Base-by-base conservation (phyloP, 2,329 filamentous ascomycete species). In the Falciphora oryzae region DNA sequence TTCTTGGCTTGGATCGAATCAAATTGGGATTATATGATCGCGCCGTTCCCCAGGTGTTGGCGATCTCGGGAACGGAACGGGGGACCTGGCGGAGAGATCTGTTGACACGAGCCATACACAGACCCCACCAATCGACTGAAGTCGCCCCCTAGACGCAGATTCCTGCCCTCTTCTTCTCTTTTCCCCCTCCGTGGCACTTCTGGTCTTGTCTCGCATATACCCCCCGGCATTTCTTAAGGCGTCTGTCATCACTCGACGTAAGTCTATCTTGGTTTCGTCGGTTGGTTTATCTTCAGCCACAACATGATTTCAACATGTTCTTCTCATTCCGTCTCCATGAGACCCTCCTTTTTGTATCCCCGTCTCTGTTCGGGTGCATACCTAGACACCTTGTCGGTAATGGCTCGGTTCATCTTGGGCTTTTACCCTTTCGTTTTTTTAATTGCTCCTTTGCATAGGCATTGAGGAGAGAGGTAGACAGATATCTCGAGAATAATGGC, bases 211-310 rank as follows among this genome's bases (percentile, higher is more conserved):
- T 28, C 32, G 44, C 35, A 61, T 61, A 61, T 44, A 38, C 59
- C 59, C 59, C 58, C n/a, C n/a, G 28, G 59, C 59, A 61, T 61
- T 53, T 53, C 22, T 53, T 25, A n/a, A 53, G 18, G 44, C 44
- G 44, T 53, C 38, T 53, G 22, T 53, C 44, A 53, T 53, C 18
- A 25, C 22, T 53, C 22, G 44, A 22, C 44, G 14, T 6, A 53
- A 18, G 44, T 11, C 44, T 25, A 18, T 53, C 3, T 18, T 53
- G 44, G 22, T 53, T 53, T 50, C 18, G 22, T 53, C 22, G 18
- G 44, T 53, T 25, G 44, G 44, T 25, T 53, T 53, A 53, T n/a
- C 44, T 25, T 25, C 18, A n/a, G 10, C n/a, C 44, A 25, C 6
- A 25, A 25, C 44, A n/a, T 53, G 22, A 53, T 10, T 11, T 25